Evolutionary conservation across 768 basidiomycete species (phyloP).

Genomic region (Tricholoma matsutake): DNA sequence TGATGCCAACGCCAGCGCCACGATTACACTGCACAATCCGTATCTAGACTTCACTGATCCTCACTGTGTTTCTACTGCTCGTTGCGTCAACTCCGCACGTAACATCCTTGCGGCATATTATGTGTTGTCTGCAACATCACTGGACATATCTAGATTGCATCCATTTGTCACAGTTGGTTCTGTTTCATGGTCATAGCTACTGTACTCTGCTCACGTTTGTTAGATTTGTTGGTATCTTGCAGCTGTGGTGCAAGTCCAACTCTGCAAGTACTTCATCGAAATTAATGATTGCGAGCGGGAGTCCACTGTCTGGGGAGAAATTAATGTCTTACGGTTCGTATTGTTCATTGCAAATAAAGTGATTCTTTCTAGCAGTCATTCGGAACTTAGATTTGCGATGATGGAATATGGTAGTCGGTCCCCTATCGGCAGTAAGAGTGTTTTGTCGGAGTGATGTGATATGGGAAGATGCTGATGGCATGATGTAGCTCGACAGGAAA

Average conservation of each 20-base stretch:
- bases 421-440: slow-evolving; percentile 73
- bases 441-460: not conserved
- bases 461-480: slow-evolving; percentile 5
- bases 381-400: slow-evolving; percentile 67
- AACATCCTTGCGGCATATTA: slow-evolving; percentile 75
- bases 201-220: slow-evolving; percentile 7
- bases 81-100: slow-evolving; percentile 74
- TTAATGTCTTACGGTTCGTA: slow-evolving; percentile 72
- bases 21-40: slow-evolving; percentile 83
- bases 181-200: not conserved
- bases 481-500: slow-evolving; percentile 72
- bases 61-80: slow-evolving; percentile 59
- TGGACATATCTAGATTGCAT: slow-evolving; percentile 77
- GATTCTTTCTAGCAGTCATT: slow-evolving; percentile 7
- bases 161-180: slow-evolving; percentile 73
- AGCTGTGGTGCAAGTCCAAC: slow-evolving; percentile 80
- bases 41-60: slow-evolving; percentile 75
- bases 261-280: slow-evolving; percentile 85
- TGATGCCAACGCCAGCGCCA: slow-evolving; percentile 50
- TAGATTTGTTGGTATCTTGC: slow-evolving; percentile 92
- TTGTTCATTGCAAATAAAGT: not conserved
- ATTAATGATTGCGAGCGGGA: slow-evolving; percentile 72
- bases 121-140: slow-evolving; percentile 74
- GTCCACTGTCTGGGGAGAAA: slow-evolving; percentile 82
- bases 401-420: slow-evolving; percentile 75